Evolutionary conservation across 306 rosid species (phyloP), one percentile per base, ranked within the genome.

Genomic region (Begonia fuchsioides): DNA sequence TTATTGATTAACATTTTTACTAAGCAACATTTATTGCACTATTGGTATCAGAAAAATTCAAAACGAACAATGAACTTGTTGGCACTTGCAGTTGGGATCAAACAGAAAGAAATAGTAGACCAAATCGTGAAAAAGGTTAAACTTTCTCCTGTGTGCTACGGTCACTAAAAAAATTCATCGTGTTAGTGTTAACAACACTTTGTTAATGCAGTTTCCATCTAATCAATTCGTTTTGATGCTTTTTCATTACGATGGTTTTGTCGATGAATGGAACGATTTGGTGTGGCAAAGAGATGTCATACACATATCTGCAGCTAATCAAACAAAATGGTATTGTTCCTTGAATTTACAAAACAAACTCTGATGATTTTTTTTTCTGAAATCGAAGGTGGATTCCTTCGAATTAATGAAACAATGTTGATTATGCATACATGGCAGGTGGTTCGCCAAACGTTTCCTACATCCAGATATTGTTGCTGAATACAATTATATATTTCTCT

Each of bases 381-480:
- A 26, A 4, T 26, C 35, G 8, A 8, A 26, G 35, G 35, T 26
- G 35, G 35, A 26, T 8, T 26, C 35, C 35, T 26, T 26, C 35
- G 8, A 0, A 26, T 26, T 26, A 26, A 26, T 26, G 35, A 4
- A 26, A 26, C 8, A 26, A 26, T 26, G 35, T 8, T 26, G 35
- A 26, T 26, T 26, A 26, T 26, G 35, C 35, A 26, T 4, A 26
- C 7, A 8, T 26, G 35, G 35, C 20, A 88, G 96, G 96, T 88
- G 96, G 96, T 83, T 88, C 35, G 90, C 96, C 5, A 88, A 88
- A 51, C 83, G 96, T 12, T 88, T 88, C 72, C 52, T 88, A 73
- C 96, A 88, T 74, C 96, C 96, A 55, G 95, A 83, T 67, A 76
- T 88, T 56, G 80, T 83, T 66, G 68, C 78, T 38, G 86, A 74